phyloP scores from a whole-genome alignment of 345 rosid species.

The Moringa oleifera region DNA sequence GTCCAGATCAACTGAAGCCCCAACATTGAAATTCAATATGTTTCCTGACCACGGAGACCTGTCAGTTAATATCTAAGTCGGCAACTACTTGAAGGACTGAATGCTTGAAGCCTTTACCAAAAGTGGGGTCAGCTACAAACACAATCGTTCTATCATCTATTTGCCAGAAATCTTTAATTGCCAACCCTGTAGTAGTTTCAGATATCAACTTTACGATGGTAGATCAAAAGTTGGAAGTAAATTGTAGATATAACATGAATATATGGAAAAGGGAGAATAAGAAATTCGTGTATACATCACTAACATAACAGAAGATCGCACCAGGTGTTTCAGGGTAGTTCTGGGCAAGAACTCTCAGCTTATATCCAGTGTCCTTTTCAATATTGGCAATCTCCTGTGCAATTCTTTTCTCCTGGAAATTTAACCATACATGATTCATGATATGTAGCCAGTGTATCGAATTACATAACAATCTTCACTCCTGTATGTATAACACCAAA shows the following conservation, averaged over 20 bases:
- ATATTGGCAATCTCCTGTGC: constrained; percentile 58
- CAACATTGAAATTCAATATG: constrained; percentile 79
- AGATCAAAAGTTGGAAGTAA: neutral
- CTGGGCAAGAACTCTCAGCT: constrained; percentile 80
- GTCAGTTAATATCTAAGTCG: constrained; percentile 8
- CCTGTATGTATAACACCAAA: no score
- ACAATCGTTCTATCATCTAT: constrained; percentile 86
- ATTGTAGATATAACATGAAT: neutral
- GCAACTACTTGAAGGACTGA: neutral
- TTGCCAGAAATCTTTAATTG: constrained; percentile 79
- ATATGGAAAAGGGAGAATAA: neutral
- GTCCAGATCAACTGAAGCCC: constrained; percentile 71
- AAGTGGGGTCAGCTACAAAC: constrained; percentile 86
- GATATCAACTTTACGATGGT: neutral
- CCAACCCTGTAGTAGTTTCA: constrained; percentile 48
- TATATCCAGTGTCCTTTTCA: constrained; percentile 87
- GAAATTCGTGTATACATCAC: neutral
- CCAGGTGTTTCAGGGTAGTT: constrained; percentile 96
- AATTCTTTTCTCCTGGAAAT: constrained; percentile 73
- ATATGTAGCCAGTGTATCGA: neutral
- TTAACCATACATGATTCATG: constrained; percentile 4
- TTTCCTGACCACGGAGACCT: constrained; percentile 43
- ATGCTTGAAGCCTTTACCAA: constrained; percentile 42
- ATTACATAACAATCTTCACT: no score
- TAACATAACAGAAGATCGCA: constrained; percentile 12